Evolutionary conservation across 2,329 filamentous ascomycete genomes (phyloP).

Genomic region (Stagonosporopsis cucurbitacearum): DNA sequence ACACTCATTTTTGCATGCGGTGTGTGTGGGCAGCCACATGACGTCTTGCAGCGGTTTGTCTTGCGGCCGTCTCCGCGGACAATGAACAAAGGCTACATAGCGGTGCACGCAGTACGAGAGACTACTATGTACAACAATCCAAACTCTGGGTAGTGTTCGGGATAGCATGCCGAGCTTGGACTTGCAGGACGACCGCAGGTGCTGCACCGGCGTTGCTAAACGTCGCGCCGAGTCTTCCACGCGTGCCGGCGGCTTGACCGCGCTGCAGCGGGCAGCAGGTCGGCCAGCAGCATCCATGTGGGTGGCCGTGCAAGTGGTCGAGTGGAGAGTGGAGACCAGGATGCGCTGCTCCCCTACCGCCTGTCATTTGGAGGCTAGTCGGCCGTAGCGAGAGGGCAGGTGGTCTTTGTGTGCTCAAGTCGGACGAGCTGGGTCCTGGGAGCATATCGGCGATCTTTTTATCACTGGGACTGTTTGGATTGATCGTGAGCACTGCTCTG

Average conservation of each 20-base stretch:
- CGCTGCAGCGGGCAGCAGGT: neutral
- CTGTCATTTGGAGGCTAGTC: constrained; percentile 15
- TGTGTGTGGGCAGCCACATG: constrained; percentile 3
- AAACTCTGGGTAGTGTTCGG: neutral
- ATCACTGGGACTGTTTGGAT: constrained; percentile 2
- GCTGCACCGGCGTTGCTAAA: constrained; percentile 1
- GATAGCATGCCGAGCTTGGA: neutral
- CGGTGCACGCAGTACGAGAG: too few species aligned
- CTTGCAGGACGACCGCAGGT: neutral
- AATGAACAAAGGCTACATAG: neutral
- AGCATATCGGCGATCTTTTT: constrained; percentile 13
- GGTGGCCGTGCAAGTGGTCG: constrained; percentile 6
- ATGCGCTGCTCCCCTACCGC: constrained; percentile 7
- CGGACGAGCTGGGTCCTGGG: neutral
- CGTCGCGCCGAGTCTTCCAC: constrained; percentile 15
- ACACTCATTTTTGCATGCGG: constrained; percentile 1
- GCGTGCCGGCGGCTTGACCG: constrained; percentile 13
- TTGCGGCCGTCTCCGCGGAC: constrained; percentile 4
- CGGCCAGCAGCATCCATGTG: constrained; percentile 2
- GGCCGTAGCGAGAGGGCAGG: constrained; percentile 17
- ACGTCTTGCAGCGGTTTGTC: neutral
- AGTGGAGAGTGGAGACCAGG: constrained; percentile 10
- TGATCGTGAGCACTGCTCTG: constrained; percentile 5
- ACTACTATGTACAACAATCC: too few species aligned
- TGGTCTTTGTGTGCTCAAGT: constrained; percentile 13